A percentile compares a stretch with the other conserved stretches of the same genome.
Evolutionary conservation across 2,329 filamentous ascomycete genomes (phyloP).

Genomic region (Bipolaris oryzae): DNA sequence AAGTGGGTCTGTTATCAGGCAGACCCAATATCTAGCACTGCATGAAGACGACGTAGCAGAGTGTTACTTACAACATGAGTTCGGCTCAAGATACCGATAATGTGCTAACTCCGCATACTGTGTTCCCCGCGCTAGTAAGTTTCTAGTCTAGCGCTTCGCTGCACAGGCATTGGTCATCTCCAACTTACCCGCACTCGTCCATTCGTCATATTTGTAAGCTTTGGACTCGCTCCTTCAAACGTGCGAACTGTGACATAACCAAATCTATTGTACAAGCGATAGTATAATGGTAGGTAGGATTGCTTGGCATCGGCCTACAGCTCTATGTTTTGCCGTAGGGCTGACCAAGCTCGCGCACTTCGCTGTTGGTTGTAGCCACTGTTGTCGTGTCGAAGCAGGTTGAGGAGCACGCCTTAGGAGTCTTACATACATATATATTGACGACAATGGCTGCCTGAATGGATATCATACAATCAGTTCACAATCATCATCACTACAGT

Average conservation of each 20-base stretch:
- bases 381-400: background rate
- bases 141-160: background rate
- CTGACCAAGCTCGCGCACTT: slow-evolving; percentile 12
- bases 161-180: background rate
- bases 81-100: background rate
- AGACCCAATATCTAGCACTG: background rate
- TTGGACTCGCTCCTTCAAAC: background rate
- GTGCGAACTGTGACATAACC: background rate
- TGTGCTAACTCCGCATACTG: background rate
- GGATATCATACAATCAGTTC: background rate
- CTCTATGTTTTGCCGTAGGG: background rate
- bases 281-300: background rate
- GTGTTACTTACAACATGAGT: background rate
- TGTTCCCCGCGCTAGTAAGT: background rate
- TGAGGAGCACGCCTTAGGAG: background rate
- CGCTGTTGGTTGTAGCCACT: background rate
- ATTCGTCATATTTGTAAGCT: slow-evolving; percentile 1
- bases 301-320: background rate
- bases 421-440: background rate
- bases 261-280: background rate
- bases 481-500: background rate
- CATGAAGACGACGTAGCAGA: background rate
- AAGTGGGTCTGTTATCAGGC: background rate
- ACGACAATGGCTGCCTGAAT: background rate
- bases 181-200: background rate